Evolutionary conservation across 1,284 basidiomycete genomes (phyloP), one percentile per base, ranked within the genome.

Genomic region (Irpex lacteus): DNA sequence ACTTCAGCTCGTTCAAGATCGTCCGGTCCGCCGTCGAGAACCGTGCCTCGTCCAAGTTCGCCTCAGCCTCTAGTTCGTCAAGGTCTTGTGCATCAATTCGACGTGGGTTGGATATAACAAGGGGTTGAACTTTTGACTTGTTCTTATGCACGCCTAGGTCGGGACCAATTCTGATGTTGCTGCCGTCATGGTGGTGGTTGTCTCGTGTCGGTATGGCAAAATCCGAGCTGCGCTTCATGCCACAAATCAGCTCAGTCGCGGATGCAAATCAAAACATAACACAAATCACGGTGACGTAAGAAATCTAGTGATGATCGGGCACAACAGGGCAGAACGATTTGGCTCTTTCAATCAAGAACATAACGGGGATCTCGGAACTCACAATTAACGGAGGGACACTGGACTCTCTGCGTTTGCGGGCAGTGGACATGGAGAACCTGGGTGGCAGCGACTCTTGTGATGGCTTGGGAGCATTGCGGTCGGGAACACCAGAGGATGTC

Each of bases 11-110:
- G 64, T 83, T 76, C 8, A 87, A 75, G 56, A 87, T 87, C 6
- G 83, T 81, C 19, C 86, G 80, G 71, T 88, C 86, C 7, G 83
- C 81, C 0, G 85, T 86, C 6, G 84, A 85, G 71, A 86, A 85
- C 57, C 71, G 72, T 52, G 32, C 7, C 21, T 36, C 54, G 54
- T 56, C 54, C n/a, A 21, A 21, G 15, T 44, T 44, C 15, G 40
- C 40, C 40, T 44, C 15, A 9, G 40, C 15, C 40, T 44, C 40
- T 15, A 44, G 40, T 15, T 44, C 3, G 15, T 44, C 40, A 13
- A 52, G 18, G 19, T 52, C 5, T 8, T 52, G 7, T 19, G 8
- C 50, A 8, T 52, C 50, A 21, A 52, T 21, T 9, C 2, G 50
- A n/a, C 50, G 50, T 18, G 50, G 50, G 50, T 52, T 52, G 15